Conservation (phyloP, 345 rosid species). For the Microcos paniculata region DNA sequence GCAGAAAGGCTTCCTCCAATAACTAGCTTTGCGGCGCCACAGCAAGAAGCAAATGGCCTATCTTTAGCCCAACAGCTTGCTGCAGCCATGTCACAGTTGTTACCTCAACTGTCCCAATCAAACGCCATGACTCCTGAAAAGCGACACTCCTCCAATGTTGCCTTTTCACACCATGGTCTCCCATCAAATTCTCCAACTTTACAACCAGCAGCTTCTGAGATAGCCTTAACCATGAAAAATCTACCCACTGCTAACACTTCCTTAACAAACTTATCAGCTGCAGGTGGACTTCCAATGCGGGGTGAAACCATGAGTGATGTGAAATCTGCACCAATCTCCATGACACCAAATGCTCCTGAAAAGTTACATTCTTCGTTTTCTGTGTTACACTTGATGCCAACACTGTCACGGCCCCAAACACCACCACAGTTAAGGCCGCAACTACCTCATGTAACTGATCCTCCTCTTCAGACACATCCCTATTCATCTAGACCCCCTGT, state of each 20-base stretch:
- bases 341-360: constrained; percentile 19
- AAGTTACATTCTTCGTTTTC: constrained; percentile 27
- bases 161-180: constrained; percentile 19
- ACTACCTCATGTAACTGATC: constrained; percentile 18
- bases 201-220: constrained; percentile 16
- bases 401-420: constrained; percentile 8
- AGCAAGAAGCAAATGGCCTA: constrained; percentile 32
- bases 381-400: constrained; percentile 9
- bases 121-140: constrained; percentile 25
- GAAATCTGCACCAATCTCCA: constrained; percentile 16
- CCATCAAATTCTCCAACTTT: constrained; percentile 18
- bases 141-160: constrained; percentile 17
- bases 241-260: neutral
- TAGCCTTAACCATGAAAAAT: constrained; percentile 17
- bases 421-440: constrained; percentile 20
- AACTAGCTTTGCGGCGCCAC: constrained; percentile 27
- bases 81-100: constrained; percentile 30
- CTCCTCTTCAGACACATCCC: constrained; percentile 1
- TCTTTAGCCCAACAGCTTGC: constrained; percentile 34
- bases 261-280: constrained; percentile 10
- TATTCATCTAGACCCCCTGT: constrained; percentile 28
- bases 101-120: constrained; percentile 34
- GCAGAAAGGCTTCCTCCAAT: constrained; percentile 17
- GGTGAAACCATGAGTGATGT: constrained; percentile 13
- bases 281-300: constrained; percentile 26